phyloP scores from a whole-genome alignment of 2,329 filamentous ascomycete species.

The Zasmidium cellare region DNA sequence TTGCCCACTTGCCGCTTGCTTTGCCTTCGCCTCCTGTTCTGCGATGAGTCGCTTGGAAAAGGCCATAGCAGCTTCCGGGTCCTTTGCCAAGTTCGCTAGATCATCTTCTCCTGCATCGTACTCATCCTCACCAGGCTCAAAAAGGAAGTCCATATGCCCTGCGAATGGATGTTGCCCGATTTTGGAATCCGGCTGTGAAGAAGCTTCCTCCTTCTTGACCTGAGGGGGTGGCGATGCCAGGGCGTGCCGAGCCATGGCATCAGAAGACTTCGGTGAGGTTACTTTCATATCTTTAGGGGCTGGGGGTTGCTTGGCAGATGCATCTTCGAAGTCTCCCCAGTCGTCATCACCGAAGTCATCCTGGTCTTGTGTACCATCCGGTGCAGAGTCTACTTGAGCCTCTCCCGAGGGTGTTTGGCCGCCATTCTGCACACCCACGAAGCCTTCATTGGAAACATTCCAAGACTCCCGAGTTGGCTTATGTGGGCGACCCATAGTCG shows the following conservation, averaged over 20 bases:
- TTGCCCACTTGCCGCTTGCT: background rate
- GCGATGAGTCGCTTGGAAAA: conserved; percentile 35
- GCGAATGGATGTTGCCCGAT: conserved; percentile 34
- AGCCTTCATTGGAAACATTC: no score
- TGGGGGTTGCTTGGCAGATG: conserved; percentile 20
- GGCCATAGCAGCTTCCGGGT: conserved; percentile 37
- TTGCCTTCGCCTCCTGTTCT: conserved; percentile 23
- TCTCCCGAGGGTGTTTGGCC: background rate
- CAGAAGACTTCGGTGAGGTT: background rate
- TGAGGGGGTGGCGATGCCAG: background rate
- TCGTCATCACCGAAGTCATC: conserved; percentile 46
- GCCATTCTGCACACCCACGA: no score
- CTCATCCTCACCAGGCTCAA: conserved; percentile 33
- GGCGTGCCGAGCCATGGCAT: background rate
- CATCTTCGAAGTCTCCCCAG: conserved; percentile 57
- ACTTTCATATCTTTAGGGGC: background rate
- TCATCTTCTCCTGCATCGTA: conserved; percentile 37
- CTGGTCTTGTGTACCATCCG: conserved; percentile 2
- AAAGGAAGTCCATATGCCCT: conserved; percentile 35
- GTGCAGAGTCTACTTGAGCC: background rate
- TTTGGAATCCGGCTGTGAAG: conserved; percentile 8
- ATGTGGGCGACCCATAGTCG: no score
- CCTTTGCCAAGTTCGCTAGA: conserved; percentile 32
- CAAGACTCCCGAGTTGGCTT: no score
- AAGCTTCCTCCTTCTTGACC: background rate